phyloP scores from a whole-genome alignment of 2,329 filamentous ascomycete species.

The Xylaria sp. region DNA sequence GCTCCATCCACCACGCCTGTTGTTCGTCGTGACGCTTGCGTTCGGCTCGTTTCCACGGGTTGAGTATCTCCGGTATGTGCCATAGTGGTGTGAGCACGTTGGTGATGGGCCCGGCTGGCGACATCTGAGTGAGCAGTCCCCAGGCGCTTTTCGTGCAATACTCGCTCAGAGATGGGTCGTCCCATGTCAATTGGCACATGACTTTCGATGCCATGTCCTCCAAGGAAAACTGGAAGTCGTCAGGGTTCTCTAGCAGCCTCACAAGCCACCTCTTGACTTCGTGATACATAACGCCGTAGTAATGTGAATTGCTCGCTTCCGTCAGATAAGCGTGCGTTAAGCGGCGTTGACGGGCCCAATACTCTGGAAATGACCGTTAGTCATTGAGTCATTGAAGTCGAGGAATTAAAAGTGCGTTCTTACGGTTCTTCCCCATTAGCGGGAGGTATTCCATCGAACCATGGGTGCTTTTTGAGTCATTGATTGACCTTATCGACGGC shows the following conservation, averaged over 20 bases:
- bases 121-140: conserved; percentile 54
- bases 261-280: conserved; percentile 50
- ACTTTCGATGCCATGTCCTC: conserved; percentile 56
- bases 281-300: conserved; percentile 42
- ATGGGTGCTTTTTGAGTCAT: conserved; percentile 49
- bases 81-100: conserved; percentile 51
- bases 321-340: conserved; percentile 48
- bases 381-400: not conserved
- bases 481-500: conserved; percentile 43
- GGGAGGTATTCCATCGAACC: conserved; percentile 53
- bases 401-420: conserved; percentile 19
- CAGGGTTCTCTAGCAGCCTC: conserved; percentile 44
- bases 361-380: conserved; percentile 34
- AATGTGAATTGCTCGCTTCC: conserved; percentile 33
- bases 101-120: conserved; percentile 52
- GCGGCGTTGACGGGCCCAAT: conserved; percentile 50
- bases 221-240: conserved; percentile 45
- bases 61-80: conserved; percentile 45
- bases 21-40: conserved; percentile 49
- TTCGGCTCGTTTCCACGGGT: conserved; percentile 51
- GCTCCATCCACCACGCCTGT: conserved; percentile 48
- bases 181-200: conserved; percentile 51
- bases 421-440: conserved; percentile 51
- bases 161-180: conserved; percentile 43
- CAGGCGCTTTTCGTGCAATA: conserved; percentile 47